Evolutionary conservation across 2,329 filamentous ascomycete genomes (phyloP), one percentile per base, ranked within the genome.

Genomic region (Hypoxylon sp.): DNA sequence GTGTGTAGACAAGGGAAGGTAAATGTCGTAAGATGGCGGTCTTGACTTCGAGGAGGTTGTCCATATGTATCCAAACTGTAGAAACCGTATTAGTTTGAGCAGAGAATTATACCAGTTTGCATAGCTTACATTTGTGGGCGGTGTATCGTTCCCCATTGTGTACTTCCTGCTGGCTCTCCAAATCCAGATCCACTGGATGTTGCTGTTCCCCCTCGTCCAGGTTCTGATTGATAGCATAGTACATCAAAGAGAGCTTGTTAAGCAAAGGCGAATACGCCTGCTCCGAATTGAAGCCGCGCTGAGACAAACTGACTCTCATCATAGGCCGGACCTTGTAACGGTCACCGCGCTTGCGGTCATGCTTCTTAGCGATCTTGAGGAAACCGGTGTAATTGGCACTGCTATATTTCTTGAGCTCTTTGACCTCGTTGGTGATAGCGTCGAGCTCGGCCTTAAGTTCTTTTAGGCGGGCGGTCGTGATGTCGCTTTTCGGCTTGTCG

Each of bases 361-460:
- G 96, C 83, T 99, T 99, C 89, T 99, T 99, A 63, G 94, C 94
- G 52, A 97, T 97, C 86, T 99, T 99, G 78, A 98, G 87, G 81
- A 98, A 97, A 52, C 94, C 96, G 5, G 96, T 97, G 81, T 98
- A 99, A 83, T 99, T 99, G 83, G 98, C 91, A 71, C 91, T 92
- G 81, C 94, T 96, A 83, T 96, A 99, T 80, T 93, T 96, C 82
- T 97, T 96, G 73, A 99, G 87, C 84, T 97, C 93, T 79, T 92
- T 95, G 77, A 97, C 91, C 81, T 98, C 94, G 78, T 93, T 93
- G 35, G 93, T 96, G 80, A 98, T 96, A 59, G 83, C 82, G 80
- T 98, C 95, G 62, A 98, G 87, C 83, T 98, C 94, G 52, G 84
- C 81, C 77, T 96, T 86, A 42, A 95, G 90, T 74, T 93, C 88